Base-by-base conservation (phyloP, 2,329 filamentous ascomycete species). In the Microcyclosporella mali region DNA sequence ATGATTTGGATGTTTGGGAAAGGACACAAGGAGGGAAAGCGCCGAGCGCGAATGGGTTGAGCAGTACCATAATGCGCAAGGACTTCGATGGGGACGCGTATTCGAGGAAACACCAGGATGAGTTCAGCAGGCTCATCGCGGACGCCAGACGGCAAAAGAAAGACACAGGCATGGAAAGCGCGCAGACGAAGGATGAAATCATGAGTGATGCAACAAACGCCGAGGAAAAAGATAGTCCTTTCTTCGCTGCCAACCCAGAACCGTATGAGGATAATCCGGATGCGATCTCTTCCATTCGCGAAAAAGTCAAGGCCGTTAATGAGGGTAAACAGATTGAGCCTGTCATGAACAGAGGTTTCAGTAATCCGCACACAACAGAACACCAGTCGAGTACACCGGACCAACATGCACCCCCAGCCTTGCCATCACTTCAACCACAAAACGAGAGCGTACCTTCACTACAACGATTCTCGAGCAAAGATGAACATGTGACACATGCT, bases 1-100 rank as follows among this genome's bases (percentile, higher is more conserved):
- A 77, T 11, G 90, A 97, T 47, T 65, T 98, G 10, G 84, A 90
- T 16, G 66, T 78, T 1, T 97, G 92, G 90, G 92, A 98, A 65
- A 76, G 81, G 33, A 90, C 85, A 0, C 81, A 94, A 50, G 86
- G 87, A 7, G 77, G 78, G 1, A 70, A 71, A 35, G 77, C 78
- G 6, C 57, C 61, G 12, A 65, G 65, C 12, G 61, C 59, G 9
- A 67, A 67, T 3, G 66, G 64, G 15, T 55, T 62, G 10, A 66
- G 63, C 32, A 67, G 63, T 42, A 61, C 56, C 14, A 67, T 97
- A 45, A 89, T 85, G 70, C 82, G 84, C 54, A 97, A 95, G 60
- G 85, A 92, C 46, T 97, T 97, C 60, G 86, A 95, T 61, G 81
- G 81, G 2, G 73, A 74, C 1, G 82, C 79, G 0, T 95, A 90